Evolutionary conservation across 768 basidiomycete species (phyloP), one percentile per base, ranked within the genome.

Genomic region (Suillus decipiens): DNA sequence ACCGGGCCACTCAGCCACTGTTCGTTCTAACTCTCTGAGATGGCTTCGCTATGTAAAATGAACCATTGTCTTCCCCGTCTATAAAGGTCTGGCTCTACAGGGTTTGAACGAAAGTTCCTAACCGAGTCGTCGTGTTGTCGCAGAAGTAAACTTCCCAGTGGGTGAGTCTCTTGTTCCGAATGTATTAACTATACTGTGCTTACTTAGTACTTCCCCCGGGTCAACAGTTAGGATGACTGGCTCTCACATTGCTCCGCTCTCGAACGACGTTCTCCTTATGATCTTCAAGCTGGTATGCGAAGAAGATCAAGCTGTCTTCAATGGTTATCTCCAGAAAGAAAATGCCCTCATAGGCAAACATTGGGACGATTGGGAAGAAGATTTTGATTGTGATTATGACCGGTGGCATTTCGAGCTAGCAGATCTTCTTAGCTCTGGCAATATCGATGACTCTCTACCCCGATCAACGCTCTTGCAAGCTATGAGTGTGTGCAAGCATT

Each of bases 291-390:
- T 39, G 37, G 15, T 24, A 9, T 10, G 9, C 37, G 24, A 56
- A 39, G 37, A 56, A 28, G 37, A 39, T 24, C 55, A 56, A 56
- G 55, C 9, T 17, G 10, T 10, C 37, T 24, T 28, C 15, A 1
- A 39, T 10, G 15, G 39, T 22, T 37, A 36, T 55, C 36, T 24
- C 14, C 3, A 37, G 36, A 37, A 9, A 24, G 22, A 56, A 48
- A 28, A 4, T 8, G 24, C 14, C 5, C 0, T 28, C 17, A 33
- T 31, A 10, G 2, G 9, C 28, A 37, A 14, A 24, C 36, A 15
- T 37, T 55, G 36, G 54, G 54, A 55, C 12, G 54, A 55, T 55
- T 55, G 54, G 54, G 36, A 22, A 15, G 36, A 55, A 2, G 34
- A 22, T 1, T 14, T 2, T 9, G 14, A 37, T 12, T 9, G 15